Percentiles rank a stretch among this genome's conserved stretches.
These are phyloP conservation scores for Lachnellula subtilissima DNA, from an alignment of 2,329 filamentous ascomycete species.

Conservation along the genomic window DNA sequence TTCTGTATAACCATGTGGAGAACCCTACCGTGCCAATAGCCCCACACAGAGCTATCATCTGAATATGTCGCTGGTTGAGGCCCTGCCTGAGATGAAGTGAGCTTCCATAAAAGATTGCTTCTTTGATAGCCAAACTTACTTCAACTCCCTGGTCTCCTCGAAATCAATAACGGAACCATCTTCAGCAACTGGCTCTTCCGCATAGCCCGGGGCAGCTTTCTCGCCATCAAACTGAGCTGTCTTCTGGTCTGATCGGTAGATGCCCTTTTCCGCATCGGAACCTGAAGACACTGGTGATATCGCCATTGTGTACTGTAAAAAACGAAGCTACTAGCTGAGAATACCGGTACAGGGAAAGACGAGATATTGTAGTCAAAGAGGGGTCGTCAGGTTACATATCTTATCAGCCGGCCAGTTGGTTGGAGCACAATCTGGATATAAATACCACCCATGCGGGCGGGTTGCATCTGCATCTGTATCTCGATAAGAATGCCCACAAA, in stretches of 20 bases:
- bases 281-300: conserved; percentile 11
- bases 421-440: not conserved
- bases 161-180: conserved; percentile 10
- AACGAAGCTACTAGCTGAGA: not conserved
- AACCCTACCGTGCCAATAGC: conserved; percentile 39
- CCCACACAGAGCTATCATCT: conserved; percentile 42
- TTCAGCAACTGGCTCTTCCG: conserved; percentile 1
- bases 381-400: not conserved
- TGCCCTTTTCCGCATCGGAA: conserved; percentile 9
- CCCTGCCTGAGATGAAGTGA: conserved; percentile 34
- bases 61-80: conserved; percentile 40
- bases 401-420: not conserved
- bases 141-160: conserved; percentile 17
- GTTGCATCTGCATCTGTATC: not conserved
- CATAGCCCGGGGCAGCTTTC: conserved; percentile 1
- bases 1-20: not conserved
- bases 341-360: not conserved
- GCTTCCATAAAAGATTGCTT: not conserved
- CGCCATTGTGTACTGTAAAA: conserved; percentile 3
- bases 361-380: not conserved
- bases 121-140: conserved; percentile 2
- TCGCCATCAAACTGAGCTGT: not conserved
- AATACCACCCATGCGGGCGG: not conserved
- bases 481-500: not conserved
- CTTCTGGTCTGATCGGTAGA: conserved; percentile 2